Percentiles rank a stretch among this genome's conserved stretches.
Conservation (phyloP, 768 basidiomycete species). For the Lactarius vividus region DNA sequence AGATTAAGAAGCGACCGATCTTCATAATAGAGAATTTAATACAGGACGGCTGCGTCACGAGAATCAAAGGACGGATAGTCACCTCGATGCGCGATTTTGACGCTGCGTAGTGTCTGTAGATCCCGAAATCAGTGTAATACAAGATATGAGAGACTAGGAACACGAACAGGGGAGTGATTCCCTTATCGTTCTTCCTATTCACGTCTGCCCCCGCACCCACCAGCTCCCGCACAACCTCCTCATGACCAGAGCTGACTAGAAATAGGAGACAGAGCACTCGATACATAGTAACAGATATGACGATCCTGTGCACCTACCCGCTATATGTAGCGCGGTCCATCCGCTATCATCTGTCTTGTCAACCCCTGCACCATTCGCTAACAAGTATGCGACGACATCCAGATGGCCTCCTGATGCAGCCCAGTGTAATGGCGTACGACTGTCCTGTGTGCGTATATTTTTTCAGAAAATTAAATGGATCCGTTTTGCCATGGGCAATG, state of each 20-base stretch:
- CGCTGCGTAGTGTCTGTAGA: constrained; percentile 81
- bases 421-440: constrained; percentile 82
- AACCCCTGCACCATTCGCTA: constrained; percentile 69
- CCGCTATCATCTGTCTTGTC: constrained; percentile 62
- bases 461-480: neutral
- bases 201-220: constrained; percentile 82
- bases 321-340: constrained; percentile 81
- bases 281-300: neutral
- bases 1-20: constrained; percentile 86
- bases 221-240: constrained; percentile 70
- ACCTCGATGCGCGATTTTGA: constrained; percentile 85
- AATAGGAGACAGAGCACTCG: constrained; percentile 18
- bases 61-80: neutral
- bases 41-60: neutral
- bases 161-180: constrained; percentile 76
- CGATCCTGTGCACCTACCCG: constrained; percentile 44
- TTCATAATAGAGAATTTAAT: constrained; percentile 37
- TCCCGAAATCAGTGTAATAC: constrained; percentile 21
- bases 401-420: constrained; percentile 71
- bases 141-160: constrained; percentile 13
- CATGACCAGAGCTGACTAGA: constrained; percentile 78
- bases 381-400: constrained; percentile 63
- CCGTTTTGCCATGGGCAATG: neutral
- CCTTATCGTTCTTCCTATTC: constrained; percentile 77
- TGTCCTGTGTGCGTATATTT: constrained; percentile 50